Conservation (phyloP, 208 protist genomes). For the Leishmania guyanensis region DNA sequence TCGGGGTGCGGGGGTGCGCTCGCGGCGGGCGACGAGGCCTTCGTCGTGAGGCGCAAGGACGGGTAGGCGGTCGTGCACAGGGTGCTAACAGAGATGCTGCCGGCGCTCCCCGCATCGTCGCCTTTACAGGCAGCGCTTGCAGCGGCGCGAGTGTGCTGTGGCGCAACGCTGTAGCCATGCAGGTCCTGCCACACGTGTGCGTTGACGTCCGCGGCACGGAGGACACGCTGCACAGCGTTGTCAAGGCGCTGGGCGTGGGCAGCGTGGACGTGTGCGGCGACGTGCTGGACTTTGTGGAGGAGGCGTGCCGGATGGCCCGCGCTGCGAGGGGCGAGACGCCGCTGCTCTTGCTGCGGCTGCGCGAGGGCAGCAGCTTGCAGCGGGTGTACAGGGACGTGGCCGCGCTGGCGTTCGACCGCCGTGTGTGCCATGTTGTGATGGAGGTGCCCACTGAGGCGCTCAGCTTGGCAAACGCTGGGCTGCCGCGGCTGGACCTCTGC, state of each 20-base stretch:
- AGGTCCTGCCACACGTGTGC: too few relatives aligned
- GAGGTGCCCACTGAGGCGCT: constrained; percentile 65
- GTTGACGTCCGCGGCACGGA: too few relatives aligned
- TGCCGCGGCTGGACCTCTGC: too few relatives aligned
- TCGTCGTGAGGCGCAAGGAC: constrained; percentile 25
- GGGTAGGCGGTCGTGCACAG: constrained; percentile 39
- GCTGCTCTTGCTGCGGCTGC: constrained; percentile 57
- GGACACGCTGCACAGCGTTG: too few relatives aligned
- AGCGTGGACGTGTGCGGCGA: constrained; percentile 88
- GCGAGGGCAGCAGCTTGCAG: constrained; percentile 59
- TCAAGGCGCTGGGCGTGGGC: constrained; percentile 27
- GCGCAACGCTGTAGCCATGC: neutral
- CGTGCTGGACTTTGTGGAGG: constrained; percentile 69
- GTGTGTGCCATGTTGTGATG: constrained; percentile 73
- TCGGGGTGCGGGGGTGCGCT: neutral
- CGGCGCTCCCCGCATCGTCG: neutral
- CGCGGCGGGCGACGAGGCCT: constrained; percentile 13
- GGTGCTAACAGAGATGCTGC: constrained; percentile 38
- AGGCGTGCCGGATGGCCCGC: constrained; percentile 14
- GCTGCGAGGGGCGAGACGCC: too few relatives aligned
- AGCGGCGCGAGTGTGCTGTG: neutral
- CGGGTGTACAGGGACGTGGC: constrained; percentile 77
- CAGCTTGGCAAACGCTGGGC: too few relatives aligned
- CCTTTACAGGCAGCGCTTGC: neutral
- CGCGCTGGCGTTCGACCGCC: constrained; percentile 66